Evolutionary conservation across 768 basidiomycete genomes (phyloP), one percentile per base, ranked within the genome.

Genomic region (Lactarius sp.): DNA sequence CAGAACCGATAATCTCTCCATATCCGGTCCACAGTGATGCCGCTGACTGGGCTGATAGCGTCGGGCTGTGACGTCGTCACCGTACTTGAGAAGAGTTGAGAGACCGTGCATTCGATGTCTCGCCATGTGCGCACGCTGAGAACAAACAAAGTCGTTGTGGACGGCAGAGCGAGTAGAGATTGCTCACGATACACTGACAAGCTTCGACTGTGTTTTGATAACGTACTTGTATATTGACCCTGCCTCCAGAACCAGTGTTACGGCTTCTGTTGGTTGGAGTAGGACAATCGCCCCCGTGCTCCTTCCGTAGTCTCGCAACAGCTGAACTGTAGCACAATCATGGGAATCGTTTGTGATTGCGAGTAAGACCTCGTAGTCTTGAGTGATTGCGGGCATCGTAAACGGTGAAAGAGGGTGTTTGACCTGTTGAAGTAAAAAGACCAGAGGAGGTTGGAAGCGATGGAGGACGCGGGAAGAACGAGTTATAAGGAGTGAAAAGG

Each of bases 321-420:
- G 78, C 71, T 88, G 86, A 42, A 88, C 76, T 49, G 86, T 83
- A 63, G 84, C 81, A 59, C 77, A 80, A 70, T 85, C 83, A 68
- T 77, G 81, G 16, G 85, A 86, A 69, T 88, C 87, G 72, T 88
- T 89, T 55, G 81, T 81, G 72, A 89, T 80, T 71, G 85, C 84
- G 71, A 88, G 82, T 59, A 83, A 77, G 71, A 88, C 80, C 70
- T 87, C 86, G 75, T 85, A 87, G 64, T 70, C 72, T 72, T 85
- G 80, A 14, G 83, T 77, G 68, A 78, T 75, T 34, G 79, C 80
- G 63, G 87, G 87, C 87, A 88, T 88, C 68, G 67, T 63, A 61
- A 59, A 58, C 60, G 64, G 59, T 61, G 47, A 51, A 34, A 20
- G 41, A 49, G 52, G 63, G 85, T 84, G 85, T 86, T 85, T 69